Percentiles rank a stretch among this genome's conserved stretches.
Evolutionary conservation across 805 yeast genomes (phyloP).

Genomic region (Tetrapisispora pingtungensis): DNA sequence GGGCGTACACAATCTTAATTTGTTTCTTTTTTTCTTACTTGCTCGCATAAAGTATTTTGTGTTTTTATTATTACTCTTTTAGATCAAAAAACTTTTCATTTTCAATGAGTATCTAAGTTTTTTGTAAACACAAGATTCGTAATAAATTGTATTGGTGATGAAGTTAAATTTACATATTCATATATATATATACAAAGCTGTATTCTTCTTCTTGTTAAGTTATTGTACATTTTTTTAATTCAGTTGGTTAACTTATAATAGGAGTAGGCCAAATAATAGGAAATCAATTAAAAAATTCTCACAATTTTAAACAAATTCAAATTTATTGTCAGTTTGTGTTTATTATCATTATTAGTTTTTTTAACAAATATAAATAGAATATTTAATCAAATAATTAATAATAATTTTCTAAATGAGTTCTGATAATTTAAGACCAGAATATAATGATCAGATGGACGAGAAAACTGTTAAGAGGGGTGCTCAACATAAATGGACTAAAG

Average conservation of each 20-base stretch:
- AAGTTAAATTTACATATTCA: too few species aligned
- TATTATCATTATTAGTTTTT: neutral
- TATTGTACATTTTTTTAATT: too few species aligned
- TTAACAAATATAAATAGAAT: neutral
- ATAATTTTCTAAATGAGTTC: conserved; percentile 9
- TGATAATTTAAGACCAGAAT: conserved; percentile 19
- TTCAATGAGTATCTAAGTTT: neutral
- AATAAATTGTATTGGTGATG: neutral
- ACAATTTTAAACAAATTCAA: too few species aligned
- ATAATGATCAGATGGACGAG: conserved; percentile 32
- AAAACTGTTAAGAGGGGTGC: conserved; percentile 35
- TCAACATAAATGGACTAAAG: conserved; percentile 28
- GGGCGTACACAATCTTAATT: too few species aligned
- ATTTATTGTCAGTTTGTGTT: too few species aligned
- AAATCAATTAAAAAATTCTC: too few species aligned
- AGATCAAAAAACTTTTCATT: neutral
- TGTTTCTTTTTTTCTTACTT: too few species aligned
- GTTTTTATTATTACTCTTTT: neutral
- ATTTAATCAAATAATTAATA: neutral
- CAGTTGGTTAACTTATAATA: too few species aligned
- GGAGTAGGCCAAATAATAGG: too few species aligned
- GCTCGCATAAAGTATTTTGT: neutral
- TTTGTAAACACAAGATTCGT: too few species aligned
- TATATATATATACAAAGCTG: too few species aligned
- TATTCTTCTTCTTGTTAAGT: too few species aligned